Conservation (phyloP, 495 filamentous ascomycete species). For the Penicillium maclennaniae region DNA sequence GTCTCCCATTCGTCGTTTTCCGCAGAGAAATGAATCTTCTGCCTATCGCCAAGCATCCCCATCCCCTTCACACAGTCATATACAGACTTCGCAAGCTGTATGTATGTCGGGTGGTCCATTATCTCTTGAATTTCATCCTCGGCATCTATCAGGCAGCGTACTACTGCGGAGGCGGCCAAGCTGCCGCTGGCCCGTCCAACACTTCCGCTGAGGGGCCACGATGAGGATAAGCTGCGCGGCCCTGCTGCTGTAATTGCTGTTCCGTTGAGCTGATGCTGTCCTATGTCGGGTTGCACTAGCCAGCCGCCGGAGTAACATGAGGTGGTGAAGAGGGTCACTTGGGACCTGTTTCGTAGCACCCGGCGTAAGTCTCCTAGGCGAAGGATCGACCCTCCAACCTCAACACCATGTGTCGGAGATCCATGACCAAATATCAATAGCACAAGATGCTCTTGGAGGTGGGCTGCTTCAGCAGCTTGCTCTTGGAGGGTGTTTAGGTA, state of each 20-base stretch:
- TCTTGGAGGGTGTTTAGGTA: not conserved
- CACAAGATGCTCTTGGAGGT: not conserved
- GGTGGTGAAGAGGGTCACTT: conserved; percentile 16
- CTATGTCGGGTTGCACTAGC: conserved; percentile 6
- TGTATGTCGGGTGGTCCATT: no score
- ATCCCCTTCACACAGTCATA: no score
- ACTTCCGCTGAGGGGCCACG: conserved; percentile 2
- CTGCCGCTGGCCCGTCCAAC: not conserved
- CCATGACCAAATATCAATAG: not conserved
- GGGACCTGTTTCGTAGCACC: not conserved
- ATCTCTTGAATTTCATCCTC: no score
- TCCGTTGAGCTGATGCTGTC: not conserved
- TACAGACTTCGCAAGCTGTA: no score
- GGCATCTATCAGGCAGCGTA: not conserved
- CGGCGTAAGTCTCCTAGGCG: not conserved
- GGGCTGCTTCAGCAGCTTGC: not conserved
- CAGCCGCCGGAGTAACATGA: conserved; percentile 21
- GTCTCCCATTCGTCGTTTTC: no score
- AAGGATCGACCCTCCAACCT: not conserved
- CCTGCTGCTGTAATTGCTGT: conserved; percentile 6
- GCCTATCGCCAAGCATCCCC: no score
- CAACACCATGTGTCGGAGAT: not conserved
- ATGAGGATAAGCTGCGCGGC: not conserved
- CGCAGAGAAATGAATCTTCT: no score
- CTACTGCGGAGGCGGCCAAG: not conserved